These are phyloP conservation scores for Celoporthe dispersa DNA, from an alignment of 2,329 filamentous ascomycete genomes.

Conservation along the genomic window DNA sequence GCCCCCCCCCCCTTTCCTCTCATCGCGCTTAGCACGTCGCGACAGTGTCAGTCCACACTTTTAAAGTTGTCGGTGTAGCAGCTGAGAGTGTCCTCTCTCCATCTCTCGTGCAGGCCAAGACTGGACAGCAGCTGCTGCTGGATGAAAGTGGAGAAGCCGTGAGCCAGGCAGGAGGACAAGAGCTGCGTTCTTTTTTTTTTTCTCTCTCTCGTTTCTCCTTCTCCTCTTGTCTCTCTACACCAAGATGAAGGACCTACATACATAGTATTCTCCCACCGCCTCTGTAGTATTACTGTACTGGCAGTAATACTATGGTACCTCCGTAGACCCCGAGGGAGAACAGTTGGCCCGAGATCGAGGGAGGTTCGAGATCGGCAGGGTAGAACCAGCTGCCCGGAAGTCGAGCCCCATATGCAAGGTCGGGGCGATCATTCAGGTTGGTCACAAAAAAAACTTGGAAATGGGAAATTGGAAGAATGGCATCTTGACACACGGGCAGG, in stretches of 20 bases:
- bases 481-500: conserved; percentile 23
- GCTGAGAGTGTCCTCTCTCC: not conserved
- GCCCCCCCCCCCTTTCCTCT: not conserved
- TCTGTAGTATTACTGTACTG: not conserved
- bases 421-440: conserved; percentile 19
- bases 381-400: conserved; percentile 9
- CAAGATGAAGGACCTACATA: not conserved
- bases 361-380: not conserved
- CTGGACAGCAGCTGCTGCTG: not conserved
- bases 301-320: not conserved
- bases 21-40: not conserved
- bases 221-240: not conserved
- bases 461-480: conserved; percentile 31
- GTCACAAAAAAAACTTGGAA: conserved; percentile 26
- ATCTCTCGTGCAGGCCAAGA: not conserved
- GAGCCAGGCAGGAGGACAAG: not conserved
- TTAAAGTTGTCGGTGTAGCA: not conserved
- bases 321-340: not conserved
- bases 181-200: not conserved
- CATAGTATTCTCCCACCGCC: not conserved
- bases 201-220: not conserved
- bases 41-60: not conserved
- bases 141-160: not conserved
- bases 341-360: not conserved
- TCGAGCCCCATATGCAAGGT: conserved; percentile 15